A percentile compares a stretch with the other conserved stretches of the same genome.
Evolutionary conservation across 2,329 filamentous ascomycete genomes (phyloP).

Genomic region (Stachybotrys elegans): DNA sequence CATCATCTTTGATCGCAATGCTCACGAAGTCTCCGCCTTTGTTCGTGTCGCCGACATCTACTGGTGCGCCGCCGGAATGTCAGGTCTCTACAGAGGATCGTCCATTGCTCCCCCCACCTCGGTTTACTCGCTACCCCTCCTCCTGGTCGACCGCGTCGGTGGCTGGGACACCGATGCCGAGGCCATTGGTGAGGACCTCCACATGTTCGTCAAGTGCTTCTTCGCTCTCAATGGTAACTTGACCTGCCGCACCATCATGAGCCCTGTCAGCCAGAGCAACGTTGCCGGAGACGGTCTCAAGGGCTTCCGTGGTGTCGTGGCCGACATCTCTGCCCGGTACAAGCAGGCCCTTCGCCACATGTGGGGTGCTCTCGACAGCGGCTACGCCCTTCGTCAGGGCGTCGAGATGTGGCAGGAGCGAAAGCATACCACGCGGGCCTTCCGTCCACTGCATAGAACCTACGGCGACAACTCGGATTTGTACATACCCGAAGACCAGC

Average conservation of each 20-base stretch:
- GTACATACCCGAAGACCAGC: slow-evolving; percentile 42
- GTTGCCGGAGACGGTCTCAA: slow-evolving; percentile 55
- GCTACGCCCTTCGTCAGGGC: slow-evolving; percentile 56
- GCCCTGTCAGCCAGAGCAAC: slow-evolving; percentile 69
- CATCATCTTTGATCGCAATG: slow-evolving; percentile 70
- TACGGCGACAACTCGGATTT: slow-evolving; percentile 39
- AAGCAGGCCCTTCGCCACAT: slow-evolving; percentile 70
- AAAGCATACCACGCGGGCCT: slow-evolving; percentile 50
- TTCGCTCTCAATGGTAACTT: slow-evolving; percentile 68
- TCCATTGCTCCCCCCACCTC: slow-evolving; percentile 66
- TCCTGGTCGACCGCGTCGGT: slow-evolving; percentile 61
- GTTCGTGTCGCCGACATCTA: slow-evolving; percentile 69
- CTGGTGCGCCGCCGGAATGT: slow-evolving; percentile 67
- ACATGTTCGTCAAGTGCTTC: slow-evolving; percentile 77
- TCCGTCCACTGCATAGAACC: slow-evolving; percentile 49
- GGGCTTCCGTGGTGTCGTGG: slow-evolving; percentile 47
- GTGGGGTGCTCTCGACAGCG: slow-evolving; percentile 69
- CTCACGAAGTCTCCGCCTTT: slow-evolving; percentile 60
- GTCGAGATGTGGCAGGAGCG: slow-evolving; percentile 53
- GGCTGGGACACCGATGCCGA: slow-evolving; percentile 69
- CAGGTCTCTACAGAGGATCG: slow-evolving; percentile 60
- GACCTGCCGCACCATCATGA: slow-evolving; percentile 57
- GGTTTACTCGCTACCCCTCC: slow-evolving; percentile 65
- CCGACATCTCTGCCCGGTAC: slow-evolving; percentile 61
- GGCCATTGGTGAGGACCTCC: slow-evolving; percentile 70